phyloP scores from a whole-genome alignment of 208 protist species.

The Trichomonas gallinae region DNA sequence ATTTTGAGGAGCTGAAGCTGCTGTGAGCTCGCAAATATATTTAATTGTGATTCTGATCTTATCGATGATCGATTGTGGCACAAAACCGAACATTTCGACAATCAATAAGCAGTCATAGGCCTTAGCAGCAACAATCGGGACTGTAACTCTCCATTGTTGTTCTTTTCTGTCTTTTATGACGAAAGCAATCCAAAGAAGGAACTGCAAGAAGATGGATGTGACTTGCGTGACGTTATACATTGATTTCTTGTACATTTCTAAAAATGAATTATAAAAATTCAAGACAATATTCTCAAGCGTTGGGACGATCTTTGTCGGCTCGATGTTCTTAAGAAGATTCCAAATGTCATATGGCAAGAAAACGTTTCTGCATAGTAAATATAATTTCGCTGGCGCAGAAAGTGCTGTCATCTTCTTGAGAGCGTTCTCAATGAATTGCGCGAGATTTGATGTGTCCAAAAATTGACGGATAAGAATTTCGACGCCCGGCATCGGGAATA shows the following conservation, averaged over 20 bases:
- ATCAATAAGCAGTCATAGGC: background rate
- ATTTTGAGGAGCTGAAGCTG: background rate
- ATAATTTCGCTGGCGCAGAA: background rate
- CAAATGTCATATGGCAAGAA: background rate
- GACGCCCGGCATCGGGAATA: background rate
- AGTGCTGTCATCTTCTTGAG: background rate
- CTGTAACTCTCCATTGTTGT: background rate
- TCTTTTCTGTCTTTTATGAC: background rate
- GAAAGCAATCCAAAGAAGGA: background rate
- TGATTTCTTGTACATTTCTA: background rate
- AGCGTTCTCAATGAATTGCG: background rate
- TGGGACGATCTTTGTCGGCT: background rate
- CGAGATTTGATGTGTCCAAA: background rate
- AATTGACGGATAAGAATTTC: background rate
- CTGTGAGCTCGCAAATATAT: background rate
- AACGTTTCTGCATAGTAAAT: background rate
- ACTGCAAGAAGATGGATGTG: background rate
- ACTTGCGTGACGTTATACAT: background rate
- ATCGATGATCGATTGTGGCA: background rate
- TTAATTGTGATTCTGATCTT: background rate
- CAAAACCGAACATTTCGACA: background rate
- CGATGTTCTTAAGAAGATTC: background rate
- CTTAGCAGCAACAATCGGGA: background rate
- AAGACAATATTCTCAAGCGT: background rate
- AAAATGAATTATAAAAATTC: background rate